Evolutionary conservation across 2,329 filamentous ascomycete genomes (phyloP), one percentile per base, ranked within the genome.

Genomic region (Aureobasidium sp.): DNA sequence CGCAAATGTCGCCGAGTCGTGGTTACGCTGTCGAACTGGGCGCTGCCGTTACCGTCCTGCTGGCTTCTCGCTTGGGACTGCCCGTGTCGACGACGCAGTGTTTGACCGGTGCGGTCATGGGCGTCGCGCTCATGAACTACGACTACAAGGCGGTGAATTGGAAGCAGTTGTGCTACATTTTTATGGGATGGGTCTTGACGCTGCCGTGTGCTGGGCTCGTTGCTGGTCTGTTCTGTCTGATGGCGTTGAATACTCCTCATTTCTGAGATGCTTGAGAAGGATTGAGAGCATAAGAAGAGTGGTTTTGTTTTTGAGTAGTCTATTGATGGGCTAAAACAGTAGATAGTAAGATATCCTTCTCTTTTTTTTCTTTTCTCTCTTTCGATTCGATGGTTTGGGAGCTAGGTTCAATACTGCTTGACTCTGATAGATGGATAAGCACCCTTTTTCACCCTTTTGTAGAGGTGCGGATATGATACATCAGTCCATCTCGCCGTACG

Each of bases 61-160:
- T 87, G 64, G 84, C 84, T 49, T 85, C 84, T 1, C 81, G 82
- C 60, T 77, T 86, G 25, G 76, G 79, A 57, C 78, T 87, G 1
- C 84, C 84, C 2, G 78, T 87, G 35, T 85, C 83, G 2, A 87
- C 84, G 1, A 85, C 84, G 0, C 83, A 85, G 73, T 86, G 84
- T 69, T 84, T 84, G 66, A 83, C 79, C 43, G 83, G 83, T 49
- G 79, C 82, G 46, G 84, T 82, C 25, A 82, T 85, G 53, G 83
- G 83, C 61, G 83, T 85, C 54, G 83, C 82, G 62, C 77, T 85
- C 19, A 84, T 81, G 73, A 83, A 81, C 47, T 82, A 82, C 27
- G 78, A 78, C 51, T 79, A 77, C 75, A 77, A 78, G 50, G 79
- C 81, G 31, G 81, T 85, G 66, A 86, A 85, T 74, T 85, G 81